phyloP scores from a whole-genome alignment of 192 early-diverging fungal genomes.

The Coemansia sp. region DNA sequence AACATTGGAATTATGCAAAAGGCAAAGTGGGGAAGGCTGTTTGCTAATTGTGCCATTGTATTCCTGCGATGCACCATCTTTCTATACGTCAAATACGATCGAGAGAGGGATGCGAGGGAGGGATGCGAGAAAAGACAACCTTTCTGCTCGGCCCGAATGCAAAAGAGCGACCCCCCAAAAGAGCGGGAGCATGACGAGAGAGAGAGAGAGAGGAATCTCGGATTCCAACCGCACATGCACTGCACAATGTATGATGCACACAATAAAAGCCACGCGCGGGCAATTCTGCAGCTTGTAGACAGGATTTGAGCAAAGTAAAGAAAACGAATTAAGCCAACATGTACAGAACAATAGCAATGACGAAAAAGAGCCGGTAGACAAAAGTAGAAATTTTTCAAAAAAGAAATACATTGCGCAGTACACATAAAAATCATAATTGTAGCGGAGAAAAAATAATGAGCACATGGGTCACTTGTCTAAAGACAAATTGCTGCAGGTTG shows the following conservation, averaged over 20 bases:
- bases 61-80: background rate
- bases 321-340: background rate
- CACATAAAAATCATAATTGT: background rate
- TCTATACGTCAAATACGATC: background rate
- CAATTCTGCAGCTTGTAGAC: background rate
- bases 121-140: background rate
- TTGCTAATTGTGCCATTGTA: background rate
- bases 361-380: background rate
- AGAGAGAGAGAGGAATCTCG: background rate
- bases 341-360: background rate
- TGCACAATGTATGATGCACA: background rate
- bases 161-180: background rate
- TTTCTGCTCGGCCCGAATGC: background rate
- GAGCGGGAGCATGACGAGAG: background rate
- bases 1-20: background rate
- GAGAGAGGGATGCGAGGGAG: background rate
- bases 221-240: background rate
- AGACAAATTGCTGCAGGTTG: background rate
- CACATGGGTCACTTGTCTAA: conserved; percentile 5
- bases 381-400: background rate
- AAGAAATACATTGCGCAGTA: background rate
- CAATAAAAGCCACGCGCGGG: background rate
- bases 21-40: background rate
- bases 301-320: background rate
- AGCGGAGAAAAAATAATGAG: background rate